Conservation (phyloP, 1,284 basidiomycete genomes). For the Golubevia pallescens region DNA sequence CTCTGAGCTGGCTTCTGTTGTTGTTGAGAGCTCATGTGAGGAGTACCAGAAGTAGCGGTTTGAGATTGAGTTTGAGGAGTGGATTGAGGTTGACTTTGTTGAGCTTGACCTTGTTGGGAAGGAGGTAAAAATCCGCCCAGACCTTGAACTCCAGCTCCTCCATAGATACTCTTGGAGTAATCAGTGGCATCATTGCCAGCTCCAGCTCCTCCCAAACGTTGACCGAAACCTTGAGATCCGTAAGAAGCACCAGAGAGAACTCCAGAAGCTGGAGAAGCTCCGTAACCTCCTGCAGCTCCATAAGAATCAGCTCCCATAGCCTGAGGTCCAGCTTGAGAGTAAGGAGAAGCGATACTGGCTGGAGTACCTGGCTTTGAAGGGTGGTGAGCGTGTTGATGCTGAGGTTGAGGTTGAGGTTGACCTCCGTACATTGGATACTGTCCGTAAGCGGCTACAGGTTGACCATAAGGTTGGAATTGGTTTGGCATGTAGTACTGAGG, state of each 20-base stretch:
- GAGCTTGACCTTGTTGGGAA: not conserved
- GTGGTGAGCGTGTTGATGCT: conserved; percentile 22
- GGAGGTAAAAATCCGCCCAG: conserved; percentile 8
- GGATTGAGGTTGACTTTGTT: conserved; percentile 4
- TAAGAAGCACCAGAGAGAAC: conserved; percentile 18
- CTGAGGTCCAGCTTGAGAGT: conserved; percentile 20
- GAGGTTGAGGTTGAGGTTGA: conserved; percentile 29
- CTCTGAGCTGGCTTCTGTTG: not conserved
- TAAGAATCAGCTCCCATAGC: conserved; percentile 12
- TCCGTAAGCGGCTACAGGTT: conserved; percentile 57
- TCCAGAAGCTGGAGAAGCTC: conserved; percentile 11
- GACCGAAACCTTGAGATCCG: conserved; percentile 51
- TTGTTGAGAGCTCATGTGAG: conserved; percentile 12
- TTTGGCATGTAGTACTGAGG: conserved; percentile 64
- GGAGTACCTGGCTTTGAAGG: conserved; percentile 51
- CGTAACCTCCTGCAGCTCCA: conserved; percentile 16
- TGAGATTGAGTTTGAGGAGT: conserved; percentile 25
- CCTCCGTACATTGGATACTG: conserved; percentile 62
- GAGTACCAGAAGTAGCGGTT: conserved; percentile 40
- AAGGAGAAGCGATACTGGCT: conserved; percentile 50
- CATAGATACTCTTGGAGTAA: conserved; percentile 54
- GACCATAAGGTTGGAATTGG: conserved; percentile 64
- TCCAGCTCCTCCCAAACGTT: conserved; percentile 22
- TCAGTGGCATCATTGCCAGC: conserved; percentile 24
- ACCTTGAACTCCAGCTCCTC: conserved; percentile 12